Percentiles rank a stretch among this genome's conserved stretches.
These are phyloP conservation scores for Malassezia yamatoensis DNA, from an alignment of 1,284 basidiomycete species.

Conservation along the genomic window DNA sequence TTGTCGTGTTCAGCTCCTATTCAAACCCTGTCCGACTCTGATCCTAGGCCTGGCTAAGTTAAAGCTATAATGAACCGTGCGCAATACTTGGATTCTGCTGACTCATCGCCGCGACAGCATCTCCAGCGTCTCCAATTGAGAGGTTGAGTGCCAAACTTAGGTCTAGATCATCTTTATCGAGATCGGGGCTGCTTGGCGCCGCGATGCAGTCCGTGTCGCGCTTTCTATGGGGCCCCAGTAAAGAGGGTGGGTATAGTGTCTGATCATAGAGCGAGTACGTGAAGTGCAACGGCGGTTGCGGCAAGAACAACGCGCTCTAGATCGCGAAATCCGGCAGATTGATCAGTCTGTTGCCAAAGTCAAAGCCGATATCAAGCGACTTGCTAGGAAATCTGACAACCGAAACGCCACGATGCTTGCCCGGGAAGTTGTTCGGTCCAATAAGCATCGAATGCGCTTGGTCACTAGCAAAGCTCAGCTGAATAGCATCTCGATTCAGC, in stretches of 20 bases:
- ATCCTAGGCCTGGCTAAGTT: not conserved
- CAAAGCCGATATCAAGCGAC: constrained; percentile 70
- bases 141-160: too few species aligned
- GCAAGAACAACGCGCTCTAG: constrained; percentile 37
- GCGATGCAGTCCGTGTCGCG: constrained; percentile 75
- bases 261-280: constrained; percentile 26
- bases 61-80: not conserved
- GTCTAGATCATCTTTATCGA: too few species aligned
- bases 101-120: not conserved
- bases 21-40: too few species aligned
- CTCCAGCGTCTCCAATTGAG: too few species aligned
- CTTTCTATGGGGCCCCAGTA: constrained; percentile 84
- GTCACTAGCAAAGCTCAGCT: constrained; percentile 85
- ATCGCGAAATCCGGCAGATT: constrained; percentile 55
- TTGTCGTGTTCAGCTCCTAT: too few species aligned
- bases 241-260: constrained; percentile 58
- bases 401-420: constrained; percentile 87
- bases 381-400: constrained; percentile 80
- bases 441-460: constrained; percentile 85
- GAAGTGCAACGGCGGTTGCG: constrained; percentile 36
- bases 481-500: constrained; percentile 79
- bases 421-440: constrained; percentile 82
- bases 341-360: constrained; percentile 74
- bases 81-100: not conserved
- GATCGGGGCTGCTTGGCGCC: too few species aligned